These are phyloP conservation scores for Curvularia hawaiiensis DNA, from an alignment of 2,329 filamentous ascomycete species.

Conservation along the genomic window DNA sequence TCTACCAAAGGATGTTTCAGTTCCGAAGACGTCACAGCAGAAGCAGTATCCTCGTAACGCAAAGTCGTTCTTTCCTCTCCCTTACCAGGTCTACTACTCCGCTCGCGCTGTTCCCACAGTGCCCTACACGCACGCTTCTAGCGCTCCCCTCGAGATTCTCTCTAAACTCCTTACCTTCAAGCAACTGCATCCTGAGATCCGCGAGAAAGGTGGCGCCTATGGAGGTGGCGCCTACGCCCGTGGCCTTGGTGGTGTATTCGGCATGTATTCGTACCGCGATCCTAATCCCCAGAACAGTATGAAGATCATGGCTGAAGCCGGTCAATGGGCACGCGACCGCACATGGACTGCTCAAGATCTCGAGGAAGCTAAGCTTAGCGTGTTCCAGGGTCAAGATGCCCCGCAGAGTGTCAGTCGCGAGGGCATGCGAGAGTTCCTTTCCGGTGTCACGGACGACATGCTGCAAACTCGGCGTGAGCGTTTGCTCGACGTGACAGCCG, in stretches of 20 bases:
- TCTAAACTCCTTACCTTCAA: slow-evolving; percentile 94
- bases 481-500: slow-evolving; percentile 81
- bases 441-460: slow-evolving; percentile 87
- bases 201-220: slow-evolving; percentile 96
- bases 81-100: slow-evolving; percentile 97
- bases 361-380: slow-evolving; percentile 93
- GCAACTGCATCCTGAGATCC: slow-evolving; percentile 94
- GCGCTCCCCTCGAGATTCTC: slow-evolving; percentile 84
- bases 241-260: slow-evolving; percentile 82
- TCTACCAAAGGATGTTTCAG: slow-evolving; percentile 53
- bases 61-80: slow-evolving; percentile 90
- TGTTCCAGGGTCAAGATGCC: slow-evolving; percentile 91
- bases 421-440: slow-evolving; percentile 84
- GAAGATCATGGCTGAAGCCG: slow-evolving; percentile 81
- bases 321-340: slow-evolving; percentile 80
- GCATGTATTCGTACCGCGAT: slow-evolving; percentile 96
- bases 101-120: slow-evolving; percentile 81
- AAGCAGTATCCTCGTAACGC: slow-evolving; percentile 49
- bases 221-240: slow-evolving; percentile 87
- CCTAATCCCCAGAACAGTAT: slow-evolving; percentile 91
- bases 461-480: slow-evolving; percentile 81
- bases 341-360: slow-evolving; percentile 83
- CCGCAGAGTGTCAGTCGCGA: slow-evolving; percentile 86
- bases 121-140: slow-evolving; percentile 76
- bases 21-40: slow-evolving; percentile 37